Conservation (phyloP, 163 green algal species). For the Scenedesmus sp. region DNA sequence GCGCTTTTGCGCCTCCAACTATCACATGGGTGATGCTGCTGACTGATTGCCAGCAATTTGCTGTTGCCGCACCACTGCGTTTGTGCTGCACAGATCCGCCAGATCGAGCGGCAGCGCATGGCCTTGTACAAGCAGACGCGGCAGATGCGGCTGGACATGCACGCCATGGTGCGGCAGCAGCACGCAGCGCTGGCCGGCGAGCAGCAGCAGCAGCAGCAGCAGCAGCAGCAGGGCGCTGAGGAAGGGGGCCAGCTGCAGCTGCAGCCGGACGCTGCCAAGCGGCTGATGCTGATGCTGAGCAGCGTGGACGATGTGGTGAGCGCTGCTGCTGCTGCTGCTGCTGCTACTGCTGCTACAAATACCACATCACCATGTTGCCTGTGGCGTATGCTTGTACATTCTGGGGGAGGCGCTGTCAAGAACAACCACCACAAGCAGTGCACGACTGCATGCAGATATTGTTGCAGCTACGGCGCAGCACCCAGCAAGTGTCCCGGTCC, state of each 20-base stretch:
- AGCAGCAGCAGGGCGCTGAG: background rate
- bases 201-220: background rate
- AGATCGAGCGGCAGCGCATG: slow-evolving; percentile 10
- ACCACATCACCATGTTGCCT: no score
- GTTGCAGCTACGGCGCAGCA: no score
- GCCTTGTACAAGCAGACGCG: background rate
- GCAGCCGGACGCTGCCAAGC: background rate
- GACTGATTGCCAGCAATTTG: background rate
- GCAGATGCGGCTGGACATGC: background rate
- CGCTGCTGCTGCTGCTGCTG: background rate
- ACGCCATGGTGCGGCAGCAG: background rate
- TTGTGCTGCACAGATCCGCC: background rate
- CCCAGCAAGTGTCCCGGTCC: no score
- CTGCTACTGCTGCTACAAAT: background rate
- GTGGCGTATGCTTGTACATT: background rate
- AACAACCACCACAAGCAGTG: no score
- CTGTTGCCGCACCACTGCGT: background rate
- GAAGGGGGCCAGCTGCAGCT: background rate
- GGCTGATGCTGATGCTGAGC: background rate
- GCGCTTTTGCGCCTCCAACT: background rate
- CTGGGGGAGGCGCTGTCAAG: background rate
- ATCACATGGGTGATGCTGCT: background rate
- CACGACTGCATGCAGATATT: no score
- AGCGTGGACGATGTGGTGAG: slow-evolving; percentile 19
- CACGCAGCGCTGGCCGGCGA: background rate